Conservation (phyloP, 2,329 filamentous ascomycete species). For the Verticillium albo-atrum region DNA sequence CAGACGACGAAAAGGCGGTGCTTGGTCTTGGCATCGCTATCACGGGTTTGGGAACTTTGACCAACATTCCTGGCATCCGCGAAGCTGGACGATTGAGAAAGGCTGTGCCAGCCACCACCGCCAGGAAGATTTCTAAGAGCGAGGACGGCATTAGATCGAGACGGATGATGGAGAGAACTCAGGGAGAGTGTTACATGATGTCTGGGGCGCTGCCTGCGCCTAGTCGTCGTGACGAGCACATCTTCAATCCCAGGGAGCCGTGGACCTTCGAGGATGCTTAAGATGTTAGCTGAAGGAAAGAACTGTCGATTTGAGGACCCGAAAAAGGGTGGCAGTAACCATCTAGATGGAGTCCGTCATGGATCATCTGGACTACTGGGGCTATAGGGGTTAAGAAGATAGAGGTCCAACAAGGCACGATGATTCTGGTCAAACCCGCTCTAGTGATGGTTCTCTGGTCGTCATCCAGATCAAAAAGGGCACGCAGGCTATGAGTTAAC, state of each 20-base stretch:
- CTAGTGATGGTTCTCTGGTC: too few species aligned
- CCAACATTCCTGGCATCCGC: not conserved
- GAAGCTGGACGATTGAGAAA: not conserved
- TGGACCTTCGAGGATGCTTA: not conserved
- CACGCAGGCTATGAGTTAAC: too few species aligned
- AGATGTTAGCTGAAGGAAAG: not conserved
- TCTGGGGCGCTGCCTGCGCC: not conserved
- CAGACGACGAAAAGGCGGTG: not conserved
- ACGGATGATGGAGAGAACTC: not conserved
- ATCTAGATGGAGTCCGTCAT: too few species aligned
- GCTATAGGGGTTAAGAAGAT: too few species aligned
- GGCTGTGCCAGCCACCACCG: not conserved
- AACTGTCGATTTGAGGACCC: too few species aligned
- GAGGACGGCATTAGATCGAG: not conserved
- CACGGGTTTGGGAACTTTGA: not conserved
- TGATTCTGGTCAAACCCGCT: too few species aligned
- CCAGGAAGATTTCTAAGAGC: not conserved
- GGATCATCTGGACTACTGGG: too few species aligned
- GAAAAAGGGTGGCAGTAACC: too few species aligned
- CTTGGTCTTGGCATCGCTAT: not conserved
- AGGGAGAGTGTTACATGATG: not conserved
- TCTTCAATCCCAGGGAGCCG: not conserved
- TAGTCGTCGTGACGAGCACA: not conserved
- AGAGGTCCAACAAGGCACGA: too few species aligned
- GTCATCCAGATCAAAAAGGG: too few species aligned